Evolutionary conservation across 2,329 filamentous ascomycete genomes (phyloP), one percentile per base, ranked within the genome.

Genomic region (Pseudogymnoascus sp.): DNA sequence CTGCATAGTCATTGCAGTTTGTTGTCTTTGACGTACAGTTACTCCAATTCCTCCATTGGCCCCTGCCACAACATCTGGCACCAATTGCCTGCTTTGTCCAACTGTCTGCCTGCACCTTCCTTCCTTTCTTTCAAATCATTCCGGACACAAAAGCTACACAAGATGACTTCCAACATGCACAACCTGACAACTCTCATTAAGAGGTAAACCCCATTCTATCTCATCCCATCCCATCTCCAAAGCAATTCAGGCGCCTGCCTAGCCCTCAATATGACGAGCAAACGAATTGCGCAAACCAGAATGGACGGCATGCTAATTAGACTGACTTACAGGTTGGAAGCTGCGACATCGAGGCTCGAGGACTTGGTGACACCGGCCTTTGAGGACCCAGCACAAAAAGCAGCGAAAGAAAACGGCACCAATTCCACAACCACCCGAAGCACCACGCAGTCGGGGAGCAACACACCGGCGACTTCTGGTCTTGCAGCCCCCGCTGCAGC

Each of bases 101-200:
- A 15, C 36, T 39, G 36, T 9, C 40, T 42, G 39, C 10, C 13
- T 55, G 45, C 45, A 27, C 45, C 45, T 55, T 55, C 45, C 45
- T n/a, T 52, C 42, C 18, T 55, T 55, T 52, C 42, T 33, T 55
- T 55, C 45, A 55, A 55, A 31, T 55, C 45, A 55, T 55, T 55
- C 27, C 10, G 45, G n/a, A 33, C n/a, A 31, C 29, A 1, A 55
- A 18, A 31, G 27, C 27, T 55, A 55, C 45, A 27, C 62, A 60
- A 45, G 66, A 92, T 92, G 88, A 84, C 87, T 67, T 79, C 86
- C 65, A 90, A 92, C 71, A 97, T 97, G 91, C 87, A 97, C 78
- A 97, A 96, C 74, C 80, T 99, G 66, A 95, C 92, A 36, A 99
- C 94, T 61, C 85, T 99, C 72, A 97, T 99, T 80, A 99, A 99